Evolutionary conservation across 2,329 filamentous ascomycete species (phyloP), one percentile per base, ranked within the genome.

Genomic region (Fusarium marasasianum): DNA sequence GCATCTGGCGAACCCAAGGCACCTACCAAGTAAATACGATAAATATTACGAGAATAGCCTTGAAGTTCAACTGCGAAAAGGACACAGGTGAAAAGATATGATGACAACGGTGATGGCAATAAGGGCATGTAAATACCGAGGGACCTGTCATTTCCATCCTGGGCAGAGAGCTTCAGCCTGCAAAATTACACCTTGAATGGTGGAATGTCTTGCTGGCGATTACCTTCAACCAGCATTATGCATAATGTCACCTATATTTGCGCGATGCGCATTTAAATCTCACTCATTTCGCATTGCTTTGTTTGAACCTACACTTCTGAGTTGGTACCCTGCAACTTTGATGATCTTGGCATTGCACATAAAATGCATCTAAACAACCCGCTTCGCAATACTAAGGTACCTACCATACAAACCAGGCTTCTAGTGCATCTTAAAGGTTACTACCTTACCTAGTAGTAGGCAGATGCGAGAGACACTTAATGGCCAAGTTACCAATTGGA

Each of bases 21-120:
- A 5, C 41, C 69, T n/a, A 61, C 56, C 58, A 75, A 75, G 58
- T 75, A 71, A 29, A 73, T 5, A n/a, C 22, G 15, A 60, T 24
- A 18, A n/a, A 48, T 18, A 10, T n/a, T 11, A 37, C 17, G n/a
- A 31, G 18, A 22, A 20, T 15, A 26, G 22, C 9, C n/a, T 65
- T 20, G 15, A 17, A 33, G 24, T 29, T 22, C 24, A 26, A 8
- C 12, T 17, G 40, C 26, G 12, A 35, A 37, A 12, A 35, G 3
- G 2, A 7, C 13, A n/a, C 3, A 20, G 29, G 26, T 20, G n/a
- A 35, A 26, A 51, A 26, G 33, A 29, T 31, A 43, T 29, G 44
- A 65, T 33, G 41, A 17, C 35, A 24, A 26, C 35, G 18, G 24
- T 22, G 37, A 54, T 26, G 45, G 26, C 31, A 33, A 31, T 22